Base-by-base conservation (phyloP, 129 eudicot genomes). In the Chrysanthemum seticuspe region DNA sequence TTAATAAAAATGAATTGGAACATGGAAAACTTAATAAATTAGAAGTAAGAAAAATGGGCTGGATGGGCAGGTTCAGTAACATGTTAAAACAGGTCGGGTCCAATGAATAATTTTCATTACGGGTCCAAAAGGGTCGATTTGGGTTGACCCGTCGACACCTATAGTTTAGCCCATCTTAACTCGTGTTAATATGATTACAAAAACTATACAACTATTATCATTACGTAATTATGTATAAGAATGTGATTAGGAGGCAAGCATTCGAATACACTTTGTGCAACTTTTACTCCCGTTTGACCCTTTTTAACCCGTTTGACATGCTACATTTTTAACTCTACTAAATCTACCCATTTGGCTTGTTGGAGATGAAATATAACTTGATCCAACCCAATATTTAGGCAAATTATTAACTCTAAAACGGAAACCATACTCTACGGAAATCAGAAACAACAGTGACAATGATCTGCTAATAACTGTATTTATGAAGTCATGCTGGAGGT, bases 311-410 rank as follows among this genome's bases (percentile, higher is more conserved):
- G 2, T 48, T 67, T 11, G 73, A 51, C 49, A 21, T 11, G 62
- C n/a, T 29, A 13, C 29, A 23, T 21, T 59, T 27, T 21, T 59
- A 59, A 31, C 64, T 19, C 25, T 59, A 7, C 19, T n/a, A 14
- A 8, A 23, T 51, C n/a, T 10, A 51, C 61, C 18, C 34, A 10
- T 68, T n/a, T 51, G 48, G 10, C 48, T n/a, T 23, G 40, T 49
- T 66, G 29, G 56, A 47, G 71, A 66, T 19, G 25, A 18, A 21
- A 12, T n/a, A 51, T 52, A 49, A 50, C 73, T 61, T 51, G 47
- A 65, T 10, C 7, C 23, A 19, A 31, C 50, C 45, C 23, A 31
- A 27, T 40, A 40, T 65, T n/a, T 7, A 21, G 40, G 36, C 48
- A 10, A 47, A 47, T 13, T 3, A 2, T 21, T 18, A 12, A 54